Evolutionary conservation across 2,329 filamentous ascomycete species (phyloP).

Genomic region (Didymosphaeria variabile): DNA sequence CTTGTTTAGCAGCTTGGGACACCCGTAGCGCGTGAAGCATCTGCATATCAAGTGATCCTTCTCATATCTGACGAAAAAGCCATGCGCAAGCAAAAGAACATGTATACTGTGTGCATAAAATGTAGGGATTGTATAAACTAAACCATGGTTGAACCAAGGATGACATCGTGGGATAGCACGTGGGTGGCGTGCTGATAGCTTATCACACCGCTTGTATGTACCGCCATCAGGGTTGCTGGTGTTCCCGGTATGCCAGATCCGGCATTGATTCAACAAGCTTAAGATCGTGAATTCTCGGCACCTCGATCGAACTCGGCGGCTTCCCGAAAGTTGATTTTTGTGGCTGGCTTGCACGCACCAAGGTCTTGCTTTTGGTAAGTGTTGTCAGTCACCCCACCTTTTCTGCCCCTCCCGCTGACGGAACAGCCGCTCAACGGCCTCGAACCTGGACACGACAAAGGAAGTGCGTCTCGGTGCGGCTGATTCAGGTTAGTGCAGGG

Average conservation of each 20-base stretch:
- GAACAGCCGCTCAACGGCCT: background rate
- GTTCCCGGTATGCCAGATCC: background rate
- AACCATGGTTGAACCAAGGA: background rate
- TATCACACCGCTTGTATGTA: slow-evolving; percentile 30
- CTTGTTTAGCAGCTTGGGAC: too few relatives aligned
- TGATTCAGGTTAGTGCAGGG: background rate
- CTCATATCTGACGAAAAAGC: too few relatives aligned
- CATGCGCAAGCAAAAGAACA: too few relatives aligned
- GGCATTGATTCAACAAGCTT: too few relatives aligned
- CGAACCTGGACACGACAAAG: background rate
- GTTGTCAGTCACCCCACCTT: slow-evolving; percentile 1
- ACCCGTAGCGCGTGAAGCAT: too few relatives aligned
- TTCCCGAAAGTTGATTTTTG: too few relatives aligned
- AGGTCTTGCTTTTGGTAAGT: too few relatives aligned
- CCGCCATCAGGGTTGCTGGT: background rate
- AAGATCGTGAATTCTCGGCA: too few relatives aligned
- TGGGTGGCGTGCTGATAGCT: slow-evolving; percentile 34
- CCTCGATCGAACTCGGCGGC: too few relatives aligned
- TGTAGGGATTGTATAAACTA: background rate
- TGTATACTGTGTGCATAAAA: too few relatives aligned
- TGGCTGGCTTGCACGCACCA: too few relatives aligned
- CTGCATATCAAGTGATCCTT: too few relatives aligned
- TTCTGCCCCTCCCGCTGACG: background rate
- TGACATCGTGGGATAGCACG: slow-evolving; percentile 8
- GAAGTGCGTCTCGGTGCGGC: background rate